phyloP scores from a whole-genome alignment of 192 early-diverging fungal species.

The Coemansia sp. region DNA sequence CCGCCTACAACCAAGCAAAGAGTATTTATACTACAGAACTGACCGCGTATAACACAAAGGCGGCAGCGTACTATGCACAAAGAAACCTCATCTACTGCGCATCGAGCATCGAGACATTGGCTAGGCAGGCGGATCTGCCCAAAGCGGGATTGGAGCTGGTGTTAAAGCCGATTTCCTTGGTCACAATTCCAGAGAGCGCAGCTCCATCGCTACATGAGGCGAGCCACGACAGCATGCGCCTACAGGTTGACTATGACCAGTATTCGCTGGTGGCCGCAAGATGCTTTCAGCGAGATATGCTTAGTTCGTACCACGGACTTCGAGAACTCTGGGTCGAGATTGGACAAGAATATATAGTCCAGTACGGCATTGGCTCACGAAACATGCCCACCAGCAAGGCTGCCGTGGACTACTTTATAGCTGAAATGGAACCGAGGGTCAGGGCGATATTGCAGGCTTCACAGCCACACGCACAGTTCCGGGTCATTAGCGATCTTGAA shows the following conservation, averaged over 20 bases:
- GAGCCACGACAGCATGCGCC: neutral
- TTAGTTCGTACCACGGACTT: too few species aligned
- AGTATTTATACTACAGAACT: neutral
- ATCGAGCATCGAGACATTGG: neutral
- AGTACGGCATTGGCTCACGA: neutral
- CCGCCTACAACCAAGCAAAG: neutral
- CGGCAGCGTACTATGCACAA: neutral
- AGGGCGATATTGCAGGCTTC: neutral
- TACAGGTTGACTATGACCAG: neutral
- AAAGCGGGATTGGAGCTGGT: neutral
- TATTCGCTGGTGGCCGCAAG: neutral
- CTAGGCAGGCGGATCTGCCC: neutral
- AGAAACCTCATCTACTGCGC: neutral
- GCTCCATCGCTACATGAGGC: neutral
- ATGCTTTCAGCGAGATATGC: neutral
- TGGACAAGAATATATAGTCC: neutral
- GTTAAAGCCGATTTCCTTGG: neutral
- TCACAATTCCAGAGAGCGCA: neutral
- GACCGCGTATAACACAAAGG: neutral
- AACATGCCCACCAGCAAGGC: neutral
- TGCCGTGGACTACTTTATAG: neutral
- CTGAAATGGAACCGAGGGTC: neutral
- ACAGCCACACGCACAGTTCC: neutral
- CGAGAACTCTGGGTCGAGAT: neutral
- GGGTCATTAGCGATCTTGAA: neutral